These are phyloP conservation scores for Pisolithus sp. DNA, from an alignment of 768 basidiomycete species.

Conservation along the genomic window DNA sequence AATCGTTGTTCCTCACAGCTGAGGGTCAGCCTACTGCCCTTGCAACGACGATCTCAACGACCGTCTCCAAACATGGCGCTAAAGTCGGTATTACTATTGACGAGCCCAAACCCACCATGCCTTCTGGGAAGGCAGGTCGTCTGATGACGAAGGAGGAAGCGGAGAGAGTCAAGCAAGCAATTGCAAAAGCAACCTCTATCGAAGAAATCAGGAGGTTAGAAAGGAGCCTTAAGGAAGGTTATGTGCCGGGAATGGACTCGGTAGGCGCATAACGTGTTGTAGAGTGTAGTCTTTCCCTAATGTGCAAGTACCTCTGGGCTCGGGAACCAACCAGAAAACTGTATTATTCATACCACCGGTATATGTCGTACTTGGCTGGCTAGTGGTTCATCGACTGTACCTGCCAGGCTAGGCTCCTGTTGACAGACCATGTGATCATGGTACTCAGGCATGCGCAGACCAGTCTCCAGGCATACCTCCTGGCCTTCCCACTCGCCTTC, in stretches of 20 bases:
- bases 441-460: constrained; percentile 40
- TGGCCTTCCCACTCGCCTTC: constrained; percentile 47
- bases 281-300: constrained; percentile 28
- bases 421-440: no score
- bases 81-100: constrained; percentile 63
- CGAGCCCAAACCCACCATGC: constrained; percentile 61
- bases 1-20: constrained; percentile 72
- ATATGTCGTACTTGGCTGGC: no score
- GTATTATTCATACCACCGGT: no score
- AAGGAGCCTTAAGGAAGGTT: constrained; percentile 77
- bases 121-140: constrained; percentile 67
- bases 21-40: constrained; percentile 74
- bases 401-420: no score
- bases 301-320: constrained; percentile 5
- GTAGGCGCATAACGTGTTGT: constrained; percentile 59
- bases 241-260: constrained; percentile 70
- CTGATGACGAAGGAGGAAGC: constrained; percentile 90
- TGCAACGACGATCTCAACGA: constrained; percentile 70
- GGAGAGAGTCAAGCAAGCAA: constrained; percentile 79
- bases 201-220: constrained; percentile 85
- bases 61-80: constrained; percentile 60
- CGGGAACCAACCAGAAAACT: background rate
- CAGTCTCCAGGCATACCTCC: constrained; percentile 48
- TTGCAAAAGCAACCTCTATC: constrained; percentile 83
- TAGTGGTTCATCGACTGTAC: no score